Base-by-base conservation (phyloP, 1,284 basidiomycete species). In the Neotropicomus parvogracilis region DNA sequence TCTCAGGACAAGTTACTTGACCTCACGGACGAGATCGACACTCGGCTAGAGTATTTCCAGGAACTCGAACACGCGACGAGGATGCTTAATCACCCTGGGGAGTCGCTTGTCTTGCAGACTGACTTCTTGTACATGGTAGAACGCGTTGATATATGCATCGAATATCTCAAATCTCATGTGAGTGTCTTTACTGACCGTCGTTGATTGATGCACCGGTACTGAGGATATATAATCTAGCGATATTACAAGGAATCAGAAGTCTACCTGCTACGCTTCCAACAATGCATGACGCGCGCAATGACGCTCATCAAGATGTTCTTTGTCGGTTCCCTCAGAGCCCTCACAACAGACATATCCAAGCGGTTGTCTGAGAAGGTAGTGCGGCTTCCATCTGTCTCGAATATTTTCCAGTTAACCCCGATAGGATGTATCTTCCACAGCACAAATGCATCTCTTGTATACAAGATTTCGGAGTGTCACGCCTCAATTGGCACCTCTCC, bases 231-330 rank as follows among this genome's bases (percentile, higher is more conserved):
- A 31, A 44, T 50, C 28, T 59, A 97, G 91, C 80, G 90, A 56
- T 85, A 93, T 64, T 97, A 86, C 70, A 80, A 80, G 58, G 94
- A 97, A 71, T 84, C 92, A 10, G 91, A 95, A 60, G 74, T 97
- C 16, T 97, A 95, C 65, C 74, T 95, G 9, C 76, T 97, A 17
- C 83, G 94, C 20, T 97, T 94, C 70, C 92, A 95, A 60, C 94
- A 97, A 69, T 97, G 94, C 67, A 85, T 97, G 79, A 95, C 91
- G 0, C 82, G 94, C 29, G 89, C 91, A 19, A 95, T 97, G 93
- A 95, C 92, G 0, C 75, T 97, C 43, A 91, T 97, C 71, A 94
- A 90, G 64, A 91, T 97, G 80, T 92, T 88, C 69, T 95, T 95
- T 59, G 83, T 94, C 19, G 85, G 87, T 4, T 85, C 88, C 2